Percentiles rank a stretch among this genome's conserved stretches.
Evolutionary conservation across 192 early-diverging fungal genomes (phyloP).

Genomic region (Funneliformis mosseae): DNA sequence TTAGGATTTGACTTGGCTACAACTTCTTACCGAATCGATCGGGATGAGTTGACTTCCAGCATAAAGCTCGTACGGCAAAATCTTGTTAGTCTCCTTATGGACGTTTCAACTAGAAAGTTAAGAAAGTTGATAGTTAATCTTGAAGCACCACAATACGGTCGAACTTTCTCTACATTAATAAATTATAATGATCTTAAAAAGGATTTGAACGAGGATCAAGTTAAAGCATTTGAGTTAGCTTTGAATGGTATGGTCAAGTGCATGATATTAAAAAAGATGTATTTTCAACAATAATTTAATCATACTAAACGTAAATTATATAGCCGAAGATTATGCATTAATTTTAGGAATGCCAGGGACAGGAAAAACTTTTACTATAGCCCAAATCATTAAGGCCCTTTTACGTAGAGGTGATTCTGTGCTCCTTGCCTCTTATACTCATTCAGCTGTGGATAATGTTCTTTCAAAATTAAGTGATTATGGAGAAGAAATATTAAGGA

Average conservation of each 20-base stretch:
- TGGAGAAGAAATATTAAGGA: constrained; percentile 68
- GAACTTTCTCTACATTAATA: not conserved
- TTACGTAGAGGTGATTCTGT: constrained; percentile 72
- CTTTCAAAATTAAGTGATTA: constrained; percentile 79
- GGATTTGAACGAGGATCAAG: constrained; percentile 74
- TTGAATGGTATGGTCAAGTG: constrained; percentile 45
- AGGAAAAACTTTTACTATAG: constrained; percentile 92
- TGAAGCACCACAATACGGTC: constrained; percentile 64
- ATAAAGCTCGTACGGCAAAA: constrained; percentile 75
- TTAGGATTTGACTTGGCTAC: constrained; percentile 38
- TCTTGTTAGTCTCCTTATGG: constrained; percentile 69
- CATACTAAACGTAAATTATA: not conserved
- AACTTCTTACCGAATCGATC: constrained; percentile 75
- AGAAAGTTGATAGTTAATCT: constrained; percentile 81
- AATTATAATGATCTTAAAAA: constrained; percentile 26
- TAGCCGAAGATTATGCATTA: constrained; percentile 82
- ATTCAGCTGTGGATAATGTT: constrained; percentile 92
- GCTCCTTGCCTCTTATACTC: constrained; percentile 87
- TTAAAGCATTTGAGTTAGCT: constrained; percentile 68
- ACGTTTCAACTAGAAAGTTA: constrained; percentile 49
- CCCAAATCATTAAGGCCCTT: constrained; percentile 71
- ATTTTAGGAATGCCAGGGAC: constrained; percentile 98
- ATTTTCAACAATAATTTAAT: not conserved
- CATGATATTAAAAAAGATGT: not conserved
- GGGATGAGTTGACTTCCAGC: constrained; percentile 75